phyloP scores from a whole-genome alignment of 352 stramenopile species.

The Globisporangium acanthophoron region DNA sequence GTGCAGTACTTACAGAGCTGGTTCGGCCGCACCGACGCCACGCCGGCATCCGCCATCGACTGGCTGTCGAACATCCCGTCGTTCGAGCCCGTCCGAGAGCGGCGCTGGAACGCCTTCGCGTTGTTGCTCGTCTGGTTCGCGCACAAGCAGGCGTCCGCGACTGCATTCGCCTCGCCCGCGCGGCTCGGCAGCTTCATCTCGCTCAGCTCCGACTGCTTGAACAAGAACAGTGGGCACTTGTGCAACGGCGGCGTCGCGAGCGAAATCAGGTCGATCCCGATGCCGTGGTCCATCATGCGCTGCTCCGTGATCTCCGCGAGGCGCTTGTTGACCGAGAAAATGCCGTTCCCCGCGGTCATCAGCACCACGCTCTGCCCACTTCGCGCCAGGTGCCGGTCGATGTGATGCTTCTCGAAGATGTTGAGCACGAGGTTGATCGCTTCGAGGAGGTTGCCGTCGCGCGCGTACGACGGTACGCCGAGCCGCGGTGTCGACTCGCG shows the following conservation, averaged over 20 bases:
- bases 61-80: conserved; percentile 36
- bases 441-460: conserved; percentile 95
- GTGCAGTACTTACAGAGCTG: conserved; percentile 66
- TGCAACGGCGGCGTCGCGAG: conserved; percentile 93
- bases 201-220: conserved; percentile 75
- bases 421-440: conserved; percentile 98
- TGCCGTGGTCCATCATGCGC: conserved; percentile 99
- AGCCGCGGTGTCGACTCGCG: conserved; percentile 15
- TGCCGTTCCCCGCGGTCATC: conserved; percentile 92
- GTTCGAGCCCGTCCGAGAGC: conserved; percentile 38
- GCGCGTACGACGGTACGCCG: conserved; percentile 57
- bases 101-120: conserved; percentile 22
- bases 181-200: conserved; percentile 52
- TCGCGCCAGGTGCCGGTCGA: conserved; percentile 94
- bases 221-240: conserved; percentile 97
- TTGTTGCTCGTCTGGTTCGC: conserved; percentile 20
- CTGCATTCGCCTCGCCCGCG: conserved; percentile 26
- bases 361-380: conserved; percentile 97
- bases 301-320: conserved; percentile 97
- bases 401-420: conserved; percentile 98
- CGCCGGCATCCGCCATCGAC: conserved; percentile 24
- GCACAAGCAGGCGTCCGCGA: conserved; percentile 41
- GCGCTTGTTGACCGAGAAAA: conserved; percentile 95
- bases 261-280: conserved; percentile 98
- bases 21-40: conserved; percentile 30